Evolutionary conservation across 139 green algal species (phyloP).

Genomic region (Auxenochlorella pyrenoidosa): DNA sequence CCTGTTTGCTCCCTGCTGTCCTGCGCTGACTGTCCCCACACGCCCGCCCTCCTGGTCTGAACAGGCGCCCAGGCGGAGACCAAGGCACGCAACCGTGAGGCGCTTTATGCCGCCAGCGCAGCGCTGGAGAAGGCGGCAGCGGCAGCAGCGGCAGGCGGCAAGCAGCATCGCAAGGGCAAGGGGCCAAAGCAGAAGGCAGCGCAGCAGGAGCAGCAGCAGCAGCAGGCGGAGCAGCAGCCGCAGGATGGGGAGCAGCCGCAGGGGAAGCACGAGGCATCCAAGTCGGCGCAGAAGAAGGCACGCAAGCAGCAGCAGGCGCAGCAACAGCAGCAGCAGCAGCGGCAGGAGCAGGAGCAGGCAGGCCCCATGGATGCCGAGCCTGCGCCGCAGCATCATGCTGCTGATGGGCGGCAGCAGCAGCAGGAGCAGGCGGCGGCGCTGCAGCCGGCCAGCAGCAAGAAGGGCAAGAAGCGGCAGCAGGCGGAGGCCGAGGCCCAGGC

Average conservation of each 20-base stretch:
- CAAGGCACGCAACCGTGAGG: conserved; percentile 66
- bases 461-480: conserved; percentile 26
- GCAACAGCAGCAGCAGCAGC: conserved; percentile 10
- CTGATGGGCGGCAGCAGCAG: background rate
- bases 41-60: background rate
- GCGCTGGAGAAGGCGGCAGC: conserved; percentile 58
- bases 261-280: background rate
- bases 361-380: too few relatives aligned
- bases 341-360: background rate
- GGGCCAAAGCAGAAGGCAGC: conserved; percentile 40
- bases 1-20: background rate
- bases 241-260: background rate
- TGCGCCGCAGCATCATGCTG: background rate
- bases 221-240: background rate
- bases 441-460: conserved; percentile 13
- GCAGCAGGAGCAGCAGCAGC: conserved; percentile 9
- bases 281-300: conserved; percentile 15
- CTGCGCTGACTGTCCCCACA: background rate
- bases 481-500: background rate
- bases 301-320: conserved; percentile 13
- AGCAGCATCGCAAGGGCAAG: background rate
- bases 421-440: background rate
- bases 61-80: conserved; percentile 55
- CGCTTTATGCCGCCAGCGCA: conserved; percentile 67
- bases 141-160: conserved; percentile 13